Base-by-base conservation (phyloP, 139 green algal species). In the Pleodorina starrii region DNA sequence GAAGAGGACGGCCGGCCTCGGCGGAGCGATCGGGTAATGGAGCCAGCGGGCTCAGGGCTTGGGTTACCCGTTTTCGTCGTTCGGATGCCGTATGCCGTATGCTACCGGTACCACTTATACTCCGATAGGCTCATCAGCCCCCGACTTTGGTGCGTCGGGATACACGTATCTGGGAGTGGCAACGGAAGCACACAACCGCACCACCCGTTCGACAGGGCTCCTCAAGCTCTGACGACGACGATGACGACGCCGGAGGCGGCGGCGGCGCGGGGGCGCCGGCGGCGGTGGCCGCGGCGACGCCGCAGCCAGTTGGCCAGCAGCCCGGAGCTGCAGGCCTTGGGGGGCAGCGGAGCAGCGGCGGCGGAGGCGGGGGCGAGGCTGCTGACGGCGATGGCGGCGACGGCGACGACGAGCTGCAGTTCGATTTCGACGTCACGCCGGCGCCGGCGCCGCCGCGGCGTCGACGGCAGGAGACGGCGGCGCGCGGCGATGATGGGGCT, bases 371-470 rank as follows among this genome's bases (percentile, higher is more conserved):
- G 17, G 54, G 9, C 51, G 78, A 27, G 19, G 36, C 10, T 19
- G 60, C 32, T 42, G 42, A 12, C 12, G 60, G 60, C 43, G 50
- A 19, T 46, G 74, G 54, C 5, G 59, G 40, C 54, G 85, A 78
- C 36, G 82, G 79, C 17, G 89, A 83, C 6, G 89, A 89, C 14
- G 73, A 89, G 51, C 25, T 91, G 81, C 81, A 82, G 73, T 84
- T 91, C 43, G 88, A 85, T 29, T 85, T 87, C n/a, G 79, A 86
- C 14, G 60, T 43, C 7, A 66, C 27, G 75, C 27, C 54, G n/a
- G 38, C 36, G 44, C 42, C 10, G 48, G 7, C 76, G 40, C 32
- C 14, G 23, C 44, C n/a, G 16, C 27, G 12, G 50, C 72, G 50
- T 54, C 29, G 25, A 6, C 44, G 17, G 16, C 48, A 36, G 32